Evolutionary conservation across 495 filamentous ascomycete genomes (phyloP).

Genomic region (Podospora pseudocomata): DNA sequence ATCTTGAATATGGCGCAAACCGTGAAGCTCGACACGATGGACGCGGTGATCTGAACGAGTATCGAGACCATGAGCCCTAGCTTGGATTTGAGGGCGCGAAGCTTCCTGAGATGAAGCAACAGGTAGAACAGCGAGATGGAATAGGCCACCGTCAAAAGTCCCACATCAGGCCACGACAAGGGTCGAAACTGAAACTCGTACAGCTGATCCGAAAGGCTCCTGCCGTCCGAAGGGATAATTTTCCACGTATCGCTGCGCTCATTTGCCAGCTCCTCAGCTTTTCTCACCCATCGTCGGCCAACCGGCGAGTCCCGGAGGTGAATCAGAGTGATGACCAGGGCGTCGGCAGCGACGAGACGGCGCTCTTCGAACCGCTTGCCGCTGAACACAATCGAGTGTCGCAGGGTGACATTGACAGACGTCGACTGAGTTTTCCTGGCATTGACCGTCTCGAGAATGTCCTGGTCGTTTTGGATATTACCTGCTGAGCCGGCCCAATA

Average conservation of each 20-base stretch:
- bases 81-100: constrained; percentile 64
- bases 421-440: constrained; percentile 49
- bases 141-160: constrained; percentile 59
- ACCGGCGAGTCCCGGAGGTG: constrained; percentile 57
- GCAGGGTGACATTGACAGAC: constrained; percentile 62
- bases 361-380: constrained; percentile 64
- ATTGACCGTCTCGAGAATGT: constrained; percentile 65
- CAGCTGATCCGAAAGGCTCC: constrained; percentile 48
- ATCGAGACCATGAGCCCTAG: constrained; percentile 64
- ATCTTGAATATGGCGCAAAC: constrained; percentile 59
- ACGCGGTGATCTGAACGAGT: constrained; percentile 60
- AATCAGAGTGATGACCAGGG: constrained; percentile 68
- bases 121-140: constrained; percentile 55
- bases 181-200: constrained; percentile 72
- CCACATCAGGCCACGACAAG: constrained; percentile 56
- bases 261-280: constrained; percentile 45
- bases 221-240: constrained; percentile 56
- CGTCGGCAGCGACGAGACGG: constrained; percentile 61
- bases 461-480: constrained; percentile 51
- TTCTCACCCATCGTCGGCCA: constrained; percentile 56
- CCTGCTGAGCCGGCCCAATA: constrained; percentile 65
- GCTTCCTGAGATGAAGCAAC: constrained; percentile 52
- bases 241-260: constrained; percentile 49
- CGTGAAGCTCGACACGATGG: constrained; percentile 63
- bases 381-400: constrained; percentile 70